Base-by-base conservation (phyloP, 192 early-diverging fungal genomes). In the Chytriomyces sp. region DNA sequence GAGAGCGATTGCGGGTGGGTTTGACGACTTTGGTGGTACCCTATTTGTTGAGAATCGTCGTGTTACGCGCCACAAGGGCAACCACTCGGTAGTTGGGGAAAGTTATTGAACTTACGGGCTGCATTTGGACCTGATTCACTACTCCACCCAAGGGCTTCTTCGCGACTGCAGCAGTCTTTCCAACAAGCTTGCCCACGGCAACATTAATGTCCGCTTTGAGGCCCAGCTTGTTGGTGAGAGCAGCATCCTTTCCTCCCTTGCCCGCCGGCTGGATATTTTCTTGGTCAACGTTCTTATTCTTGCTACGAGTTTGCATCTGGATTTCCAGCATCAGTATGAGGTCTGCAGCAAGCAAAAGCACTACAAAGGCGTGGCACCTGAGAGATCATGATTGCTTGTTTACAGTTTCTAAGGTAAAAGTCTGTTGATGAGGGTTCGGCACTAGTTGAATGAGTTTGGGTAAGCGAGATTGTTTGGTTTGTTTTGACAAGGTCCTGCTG, bases 11-110 rank as follows among this genome's bases (percentile, higher is more conserved):
- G 12, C 52, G 39, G 8, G 52, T 28, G 17, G 39, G 54, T 39
- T 74, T 74, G 31, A 58, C 31, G 26, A 74, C 56, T 44, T 74
- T 74, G 62, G 73, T 74, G 62, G 62, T 73, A 25, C n/a, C 31
- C 52, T 73, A 34, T 7, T 6, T 8, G 19, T 2, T 26, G 12
- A 4, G 19, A 28, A 57, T n/a, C 10, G 17, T 12, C 22, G 55
- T 19, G 55, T 26, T 8, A 30, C n/a, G 3, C 10, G 19, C 30
- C 22, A 12, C 17, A 57, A 30, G 12, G 12, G 10, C 17, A 37
- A 39, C 14, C 31, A 30, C 5, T 37, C 19, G 44, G 34, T 3
- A 36, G 60, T 25, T 19, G 6, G 38, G 36, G 17, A 6, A 6
- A 3, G 30, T 1, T 25, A 67, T 34, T n/a, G 19, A 10, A 28